These are phyloP conservation scores for Scutellaria barbata DNA, from an alignment of 257 asterid genomes.

Conservation along the genomic window DNA sequence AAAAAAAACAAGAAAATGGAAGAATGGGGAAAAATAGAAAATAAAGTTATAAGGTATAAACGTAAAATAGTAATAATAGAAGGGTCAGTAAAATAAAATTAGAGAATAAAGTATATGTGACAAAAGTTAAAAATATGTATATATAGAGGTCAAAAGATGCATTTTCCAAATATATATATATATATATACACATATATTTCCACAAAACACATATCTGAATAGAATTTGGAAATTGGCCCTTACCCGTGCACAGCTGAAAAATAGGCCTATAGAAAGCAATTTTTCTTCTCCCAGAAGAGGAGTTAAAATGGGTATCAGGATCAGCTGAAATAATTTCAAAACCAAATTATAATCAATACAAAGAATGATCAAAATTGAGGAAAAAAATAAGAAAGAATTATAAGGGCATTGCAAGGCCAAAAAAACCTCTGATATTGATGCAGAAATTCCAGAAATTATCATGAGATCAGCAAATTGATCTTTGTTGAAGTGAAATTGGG, in stretches of 20 bases:
- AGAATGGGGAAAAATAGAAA: no score
- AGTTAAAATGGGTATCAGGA: constrained; percentile 71
- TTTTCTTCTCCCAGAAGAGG: constrained; percentile 75
- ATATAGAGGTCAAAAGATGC: no score
- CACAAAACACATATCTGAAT: neutral
- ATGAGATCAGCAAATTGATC: constrained; percentile 82
- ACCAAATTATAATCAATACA: neutral
- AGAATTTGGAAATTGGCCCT: neutral
- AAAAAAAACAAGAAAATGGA: no score
- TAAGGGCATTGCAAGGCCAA: neutral
- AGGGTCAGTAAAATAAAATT: no score
- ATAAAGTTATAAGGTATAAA: no score
- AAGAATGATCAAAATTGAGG: neutral
- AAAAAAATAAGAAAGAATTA: neutral
- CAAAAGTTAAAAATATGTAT: no score
- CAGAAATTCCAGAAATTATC: constrained; percentile 75
- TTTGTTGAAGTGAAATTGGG: constrained; percentile 80
- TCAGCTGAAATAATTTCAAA: constrained; percentile 52
- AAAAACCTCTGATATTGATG: constrained; percentile 74
- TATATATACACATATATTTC: no score
- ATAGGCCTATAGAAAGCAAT: constrained; percentile 72
- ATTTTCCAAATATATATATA: no score
- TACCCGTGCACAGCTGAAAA: constrained; percentile 62
- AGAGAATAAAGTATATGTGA: no score
- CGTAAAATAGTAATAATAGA: no score